Evolutionary conservation across 345 rosid species (phyloP), one percentile per base, ranked within the genome.

Genomic region (Euphorbia pulcherrima): DNA sequence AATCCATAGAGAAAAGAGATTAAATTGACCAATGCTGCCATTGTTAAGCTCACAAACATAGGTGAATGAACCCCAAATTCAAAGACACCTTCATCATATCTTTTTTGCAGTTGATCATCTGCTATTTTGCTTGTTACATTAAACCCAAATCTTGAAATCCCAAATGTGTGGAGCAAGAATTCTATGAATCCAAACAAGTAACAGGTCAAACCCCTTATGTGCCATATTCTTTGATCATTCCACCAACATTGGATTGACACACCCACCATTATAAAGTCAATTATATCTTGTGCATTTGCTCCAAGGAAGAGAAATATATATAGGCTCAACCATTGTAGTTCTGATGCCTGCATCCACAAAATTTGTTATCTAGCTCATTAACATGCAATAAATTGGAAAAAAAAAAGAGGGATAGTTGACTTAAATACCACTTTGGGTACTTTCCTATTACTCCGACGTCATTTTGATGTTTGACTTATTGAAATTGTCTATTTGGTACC

Each of bases 201-300:
- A 64, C 89, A 65, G 23, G 93, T 66, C 4, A 82, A 18, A 18
- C 94, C 87, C 37, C 78, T 80, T 44, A 90, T 60, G 62, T 75
- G 51, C 86, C 85, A 89, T 41, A 85, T 87, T 66, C 96, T 79
- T 63, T 85, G 96, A 68, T 83, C 88, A 59, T 80, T 88, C 92
- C 90, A 88, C 97, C 98, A 90, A 58, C 65, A 80, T 27, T 54
- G 39, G 66, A 80, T 37, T 12, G 83, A 81, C 18, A 84, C 86
- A 23, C 87, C 83, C 28, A 56, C 82, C n/a, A 85, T 21, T 30
- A 78, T 9, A 61, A 83, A 84, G 0, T 86, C 90, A 0, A 72
- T 5, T 10, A 76, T 20, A 60, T 82, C 89, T 77, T 84, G 89
- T 26, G 30, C 78, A 18, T 90, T 86, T 8, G 90, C 83, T 16